A percentile compares a stretch with the other conserved stretches of the same genome.
These are phyloP conservation scores for Gaeumannomyces tritici DNA, from an alignment of 2,329 filamentous ascomycete genomes.

Conservation along the genomic window DNA sequence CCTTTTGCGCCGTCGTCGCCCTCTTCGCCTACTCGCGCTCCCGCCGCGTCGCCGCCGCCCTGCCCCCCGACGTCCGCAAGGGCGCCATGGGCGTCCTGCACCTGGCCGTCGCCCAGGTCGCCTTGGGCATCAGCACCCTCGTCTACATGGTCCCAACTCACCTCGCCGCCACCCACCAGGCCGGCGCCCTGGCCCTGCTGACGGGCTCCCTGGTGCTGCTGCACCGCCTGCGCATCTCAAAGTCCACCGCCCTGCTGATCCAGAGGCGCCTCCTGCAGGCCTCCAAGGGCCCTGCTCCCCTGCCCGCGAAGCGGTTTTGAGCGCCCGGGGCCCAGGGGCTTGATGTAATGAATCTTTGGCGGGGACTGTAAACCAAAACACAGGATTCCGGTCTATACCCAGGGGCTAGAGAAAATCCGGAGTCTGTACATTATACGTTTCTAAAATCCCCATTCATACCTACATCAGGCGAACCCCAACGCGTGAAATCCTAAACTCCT, in stretches of 20 bases:
- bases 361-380: neutral
- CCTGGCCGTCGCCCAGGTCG: slow-evolving; percentile 71
- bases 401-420: neutral
- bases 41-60: slow-evolving; percentile 42
- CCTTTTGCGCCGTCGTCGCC: slow-evolving; percentile 70
- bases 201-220: slow-evolving; percentile 75
- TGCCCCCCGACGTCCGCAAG: slow-evolving; percentile 56
- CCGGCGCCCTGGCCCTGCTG: slow-evolving; percentile 75
- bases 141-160: slow-evolving; percentile 89
- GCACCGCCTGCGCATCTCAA: slow-evolving; percentile 66
- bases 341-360: neutral
- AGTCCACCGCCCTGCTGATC: slow-evolving; percentile 50
- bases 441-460: neutral
- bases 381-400: neutral
- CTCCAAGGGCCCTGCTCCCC: neutral
- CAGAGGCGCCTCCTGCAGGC: slow-evolving; percentile 32
- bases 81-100: slow-evolving; percentile 74
- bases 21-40: slow-evolving; percentile 75
- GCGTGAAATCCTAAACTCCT: neutral
- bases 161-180: slow-evolving; percentile 85
- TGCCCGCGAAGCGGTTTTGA: neutral
- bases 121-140: slow-evolving; percentile 80
- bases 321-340: neutral
- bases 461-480: too few species aligned
- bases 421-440: neutral